A percentile compares a stretch with the other conserved stretches of the same genome.
phyloP scores from a whole-genome alignment of 495 filamentous ascomycete genomes.

The Aspergillus steynii region DNA sequence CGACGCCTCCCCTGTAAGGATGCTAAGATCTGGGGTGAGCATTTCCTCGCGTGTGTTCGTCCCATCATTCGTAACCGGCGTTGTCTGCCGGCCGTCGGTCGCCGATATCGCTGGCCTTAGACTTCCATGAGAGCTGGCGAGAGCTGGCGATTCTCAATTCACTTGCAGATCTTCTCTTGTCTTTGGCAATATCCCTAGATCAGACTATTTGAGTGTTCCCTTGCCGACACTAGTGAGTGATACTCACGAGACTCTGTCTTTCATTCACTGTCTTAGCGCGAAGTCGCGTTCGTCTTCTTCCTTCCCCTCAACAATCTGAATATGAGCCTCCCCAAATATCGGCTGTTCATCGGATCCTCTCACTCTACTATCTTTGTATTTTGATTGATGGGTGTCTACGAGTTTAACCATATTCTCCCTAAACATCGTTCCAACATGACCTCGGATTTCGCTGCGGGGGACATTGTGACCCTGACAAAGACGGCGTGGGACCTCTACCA shows the following conservation, averaged over 20 bases:
- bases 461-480: constrained; percentile 33
- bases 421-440: constrained; percentile 17
- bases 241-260: background rate
- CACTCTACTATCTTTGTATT: background rate
- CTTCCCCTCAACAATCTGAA: background rate
- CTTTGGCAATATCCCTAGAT: no score
- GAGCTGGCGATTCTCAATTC: background rate
- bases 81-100: background rate
- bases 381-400: background rate
- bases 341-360: background rate
- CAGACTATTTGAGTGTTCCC: background rate
- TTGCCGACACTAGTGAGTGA: background rate
- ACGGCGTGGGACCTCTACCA: constrained; percentile 40
- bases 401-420: background rate
- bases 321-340: background rate
- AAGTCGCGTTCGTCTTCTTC: background rate
- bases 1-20: background rate
- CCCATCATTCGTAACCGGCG: background rate
- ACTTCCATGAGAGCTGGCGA: background rate
- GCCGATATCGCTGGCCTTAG: background rate
- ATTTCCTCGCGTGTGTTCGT: background rate
- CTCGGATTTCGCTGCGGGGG: constrained; percentile 27
- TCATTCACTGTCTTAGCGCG: background rate
- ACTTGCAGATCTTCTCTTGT: background rate
- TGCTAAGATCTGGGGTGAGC: no score